phyloP scores from a whole-genome alignment of 192 early-diverging fungal species.

The Rhizophagus sp. region DNA sequence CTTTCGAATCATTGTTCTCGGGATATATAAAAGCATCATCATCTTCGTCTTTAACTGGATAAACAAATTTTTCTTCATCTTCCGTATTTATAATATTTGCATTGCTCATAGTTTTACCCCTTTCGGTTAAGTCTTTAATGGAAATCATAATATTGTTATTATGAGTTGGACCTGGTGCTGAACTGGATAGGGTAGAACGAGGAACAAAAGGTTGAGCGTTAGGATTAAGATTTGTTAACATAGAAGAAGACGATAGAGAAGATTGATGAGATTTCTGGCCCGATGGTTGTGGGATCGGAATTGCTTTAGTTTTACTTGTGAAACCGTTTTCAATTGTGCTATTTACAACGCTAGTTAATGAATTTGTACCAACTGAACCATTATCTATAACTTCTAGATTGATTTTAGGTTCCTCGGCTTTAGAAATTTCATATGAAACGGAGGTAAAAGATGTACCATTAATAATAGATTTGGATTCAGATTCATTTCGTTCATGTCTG shows the following conservation, averaged over 20 bases:
- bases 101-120: neutral
- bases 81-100: neutral
- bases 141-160: too few species aligned
- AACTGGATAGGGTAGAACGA: constrained; percentile 30
- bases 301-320: neutral
- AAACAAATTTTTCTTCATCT: constrained; percentile 3
- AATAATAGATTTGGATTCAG: neutral
- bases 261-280: neutral
- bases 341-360: neutral
- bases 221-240: constrained; percentile 13
- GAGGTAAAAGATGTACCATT: neutral
- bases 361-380: neutral
- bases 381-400: neutral
- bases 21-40: neutral
- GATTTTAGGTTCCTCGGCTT: neutral
- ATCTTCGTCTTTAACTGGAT: constrained; percentile 29
- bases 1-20: neutral
- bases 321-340: neutral
- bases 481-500: neutral
- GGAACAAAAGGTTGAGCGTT: constrained; percentile 31
- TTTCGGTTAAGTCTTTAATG: neutral
- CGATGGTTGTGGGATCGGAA: neutral
- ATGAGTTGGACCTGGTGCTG: neutral
- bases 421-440: neutral
- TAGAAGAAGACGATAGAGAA: neutral